These are phyloP conservation scores for Populus hybrid DNA, from an alignment of 441 rosid species.

Conservation along the genomic window DNA sequence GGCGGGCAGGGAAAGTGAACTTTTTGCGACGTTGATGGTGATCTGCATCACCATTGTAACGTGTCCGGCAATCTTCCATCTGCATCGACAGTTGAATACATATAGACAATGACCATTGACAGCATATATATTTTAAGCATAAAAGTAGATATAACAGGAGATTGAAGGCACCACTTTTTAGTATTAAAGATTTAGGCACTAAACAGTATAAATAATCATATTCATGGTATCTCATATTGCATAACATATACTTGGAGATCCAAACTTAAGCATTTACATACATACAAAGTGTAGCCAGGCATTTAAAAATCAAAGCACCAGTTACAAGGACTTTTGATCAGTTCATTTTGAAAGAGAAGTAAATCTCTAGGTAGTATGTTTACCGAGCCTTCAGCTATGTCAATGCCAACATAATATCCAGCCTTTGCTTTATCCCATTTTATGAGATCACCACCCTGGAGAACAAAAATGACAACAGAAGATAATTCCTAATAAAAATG, in stretches of 20 bases:
- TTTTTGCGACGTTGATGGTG: constrained; percentile 89
- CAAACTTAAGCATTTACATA: neutral
- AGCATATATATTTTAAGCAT: neutral
- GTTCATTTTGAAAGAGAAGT: neutral
- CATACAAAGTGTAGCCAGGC: neutral
- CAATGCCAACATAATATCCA: constrained; percentile 92
- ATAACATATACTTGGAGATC: neutral
- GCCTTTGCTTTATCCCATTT: constrained; percentile 96
- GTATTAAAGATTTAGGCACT: neutral
- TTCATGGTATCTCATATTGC: neutral
- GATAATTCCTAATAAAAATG: neutral
- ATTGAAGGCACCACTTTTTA: neutral
- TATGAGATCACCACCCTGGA: constrained; percentile 94
- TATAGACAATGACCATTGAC: neutral
- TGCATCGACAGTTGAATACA: constrained; percentile 22
- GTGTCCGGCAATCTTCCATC: constrained; percentile 97
- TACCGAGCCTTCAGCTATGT: constrained; percentile 99
- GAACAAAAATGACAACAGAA: constrained; percentile 10
- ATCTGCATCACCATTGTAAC: constrained; percentile 95
- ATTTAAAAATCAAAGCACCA: neutral
- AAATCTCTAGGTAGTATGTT: constrained; percentile 1
- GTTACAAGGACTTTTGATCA: neutral
- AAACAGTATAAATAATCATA: neutral
- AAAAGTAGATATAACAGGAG: neutral
- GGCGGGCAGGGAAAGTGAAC: constrained; percentile 91